These are phyloP conservation scores for Colletotrichum siamense DNA, from an alignment of 2,329 filamentous ascomycete species.

Conservation along the genomic window DNA sequence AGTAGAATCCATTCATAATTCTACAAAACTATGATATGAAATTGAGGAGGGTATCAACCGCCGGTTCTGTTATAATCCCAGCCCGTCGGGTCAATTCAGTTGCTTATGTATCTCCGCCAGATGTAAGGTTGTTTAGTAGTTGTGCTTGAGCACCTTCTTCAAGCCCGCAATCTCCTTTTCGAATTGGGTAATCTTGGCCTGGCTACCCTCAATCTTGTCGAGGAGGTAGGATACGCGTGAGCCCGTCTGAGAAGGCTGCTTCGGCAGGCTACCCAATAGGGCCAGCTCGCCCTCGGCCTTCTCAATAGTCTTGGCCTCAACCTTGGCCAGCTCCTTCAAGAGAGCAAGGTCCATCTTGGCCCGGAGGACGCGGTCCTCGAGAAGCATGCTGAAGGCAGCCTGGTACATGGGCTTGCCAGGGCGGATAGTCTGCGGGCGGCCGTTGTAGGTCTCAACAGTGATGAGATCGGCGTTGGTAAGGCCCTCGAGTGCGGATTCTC, in stretches of 20 bases:
- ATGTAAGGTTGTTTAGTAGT: constrained; percentile 22
- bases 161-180: constrained; percentile 74
- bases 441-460: constrained; percentile 72
- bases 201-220: constrained; percentile 73
- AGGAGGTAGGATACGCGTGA: constrained; percentile 76
- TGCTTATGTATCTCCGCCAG: neutral
- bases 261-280: constrained; percentile 72
- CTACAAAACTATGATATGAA: neutral
- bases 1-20: neutral
- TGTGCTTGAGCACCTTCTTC: constrained; percentile 69
- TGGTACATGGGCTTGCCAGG: constrained; percentile 87
- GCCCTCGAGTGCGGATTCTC: constrained; percentile 78
- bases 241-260: constrained; percentile 71
- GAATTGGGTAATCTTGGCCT: constrained; percentile 74
- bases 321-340: constrained; percentile 70
- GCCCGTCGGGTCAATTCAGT: neutral
- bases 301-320: constrained; percentile 76
- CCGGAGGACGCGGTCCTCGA: constrained; percentile 73
- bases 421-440: constrained; percentile 78
- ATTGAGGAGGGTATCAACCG: neutral
- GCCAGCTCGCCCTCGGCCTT: constrained; percentile 81
- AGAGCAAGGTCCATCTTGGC: constrained; percentile 77
- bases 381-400: constrained; percentile 78
- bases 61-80: neutral
- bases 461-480: constrained; percentile 89